Base-by-base conservation (phyloP, 2,329 filamentous ascomycete species). In the Fusarium chaquense region DNA sequence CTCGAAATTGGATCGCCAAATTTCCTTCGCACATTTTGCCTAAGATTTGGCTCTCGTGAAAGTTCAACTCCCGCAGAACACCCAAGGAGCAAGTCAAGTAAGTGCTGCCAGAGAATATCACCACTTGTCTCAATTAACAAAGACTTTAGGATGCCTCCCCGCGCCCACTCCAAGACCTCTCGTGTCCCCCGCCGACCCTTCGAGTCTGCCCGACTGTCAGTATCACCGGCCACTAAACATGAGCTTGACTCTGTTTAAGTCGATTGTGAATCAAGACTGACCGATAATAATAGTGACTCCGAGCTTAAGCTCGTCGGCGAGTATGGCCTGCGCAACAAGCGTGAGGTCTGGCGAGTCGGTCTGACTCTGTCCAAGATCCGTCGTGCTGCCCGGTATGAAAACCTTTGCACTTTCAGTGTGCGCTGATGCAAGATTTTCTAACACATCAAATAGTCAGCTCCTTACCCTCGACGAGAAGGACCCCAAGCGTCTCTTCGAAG, bases 271-370 rank as follows among this genome's bases (percentile, higher is more conserved):
- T 75, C 77, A 83, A 87, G 86, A 92, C 91, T 92, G 89, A 92
- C 87, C 80, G 82, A 79, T 75, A 76, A 77, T 79, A 67, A 82
- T 88, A 98, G 96, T 89, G 96, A 99, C 89, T 93, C 94, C 82
- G 96, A 99, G 89, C 88, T 99, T 86, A 99, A 99, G 93, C 92
- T 96, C 86, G 95, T 99, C 81, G 96, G 96, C 87, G 96, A 99
- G 89, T 99, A 97, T 90, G 96, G 96, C 87, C 93, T 99, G 81
- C 93, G 94, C 87, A 99, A 99, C 90, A 99, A 99, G 94, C 95
- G 96, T 89, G 96, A 99, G 90, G 96, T 99, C 83, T 99, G 96
- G 96, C 94, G 96, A 86, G 96, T 99, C 86, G 91, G 93, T 90
- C 92, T 99, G 85, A 98, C 95, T 81, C 92, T 99, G 82, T 98